Base-by-base conservation (phyloP, 2,329 filamentous ascomycete species). In the Trichoderma sp. region DNA sequence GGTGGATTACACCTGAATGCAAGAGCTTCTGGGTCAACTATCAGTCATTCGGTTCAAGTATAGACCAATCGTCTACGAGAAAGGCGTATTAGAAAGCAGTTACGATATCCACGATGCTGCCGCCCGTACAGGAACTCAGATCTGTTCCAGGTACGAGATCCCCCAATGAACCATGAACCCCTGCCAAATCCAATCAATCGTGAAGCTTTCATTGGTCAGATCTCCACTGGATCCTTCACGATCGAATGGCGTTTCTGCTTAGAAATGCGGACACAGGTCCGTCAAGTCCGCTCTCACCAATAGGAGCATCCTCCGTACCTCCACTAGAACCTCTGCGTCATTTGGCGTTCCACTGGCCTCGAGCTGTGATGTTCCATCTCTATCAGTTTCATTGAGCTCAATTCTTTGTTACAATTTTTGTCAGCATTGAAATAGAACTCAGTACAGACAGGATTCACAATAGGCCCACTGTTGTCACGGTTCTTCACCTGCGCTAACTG, bases 261-360 rank as follows among this genome's bases (percentile, higher is more conserved):
- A 72, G 70, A 70, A 71, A 63, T 70, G 43, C 70, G 70, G 70
- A 72, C 28, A 15, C 12, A 28, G 39, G 32, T 72, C 68, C 71
- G 71, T 71, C 59, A 15, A 36, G 59, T 74, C 74, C 74, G 74
- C 73, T 39, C 39, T 59, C 26, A 28, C 73, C 70, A 74, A 73
- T 74, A 9, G 59, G 53, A 72, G 58, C 32, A 34, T 30, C 23
- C 50, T 30, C 57, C 34, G 34, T 55, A 70, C 32, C 43, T 43
- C 43, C 26, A 20, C 50, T 65, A 15, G 17, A 17, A 13, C 62
- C 28, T 64, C 47, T 15, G 61, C 34, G 30, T 36, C 30, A 36
- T 61, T 61, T 61, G 23, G 30, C 15, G n/a, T 36, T 23, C 12
- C n/a, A 32, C 32, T 2, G 5, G n/a, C 26, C 23, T n/a, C 17